Conservation (phyloP, 306 rosid genomes). For the Macrotyloma uniflorum region DNA sequence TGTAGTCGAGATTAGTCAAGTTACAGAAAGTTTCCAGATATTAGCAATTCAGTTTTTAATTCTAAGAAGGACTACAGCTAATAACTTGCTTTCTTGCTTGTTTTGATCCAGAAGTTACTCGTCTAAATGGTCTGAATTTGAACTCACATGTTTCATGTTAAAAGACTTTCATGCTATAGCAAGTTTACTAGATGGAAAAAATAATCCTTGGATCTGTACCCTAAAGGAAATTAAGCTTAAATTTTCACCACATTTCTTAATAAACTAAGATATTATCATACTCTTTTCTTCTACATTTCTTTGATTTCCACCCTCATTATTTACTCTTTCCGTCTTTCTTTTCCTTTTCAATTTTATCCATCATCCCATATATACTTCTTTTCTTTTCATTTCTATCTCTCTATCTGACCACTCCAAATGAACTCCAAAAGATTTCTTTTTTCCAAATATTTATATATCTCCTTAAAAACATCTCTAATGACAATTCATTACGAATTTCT, state of each 20-base stretch:
- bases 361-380: too few species aligned
- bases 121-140: not conserved
- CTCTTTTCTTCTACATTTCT: not conserved
- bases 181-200: not conserved
- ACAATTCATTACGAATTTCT: too few species aligned
- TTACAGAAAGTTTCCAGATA: too few species aligned
- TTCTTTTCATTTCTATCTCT: too few species aligned
- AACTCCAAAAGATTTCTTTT: too few species aligned
- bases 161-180: not conserved
- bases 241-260: not conserved
- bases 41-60: not conserved
- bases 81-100: not conserved
- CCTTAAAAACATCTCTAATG: too few species aligned
- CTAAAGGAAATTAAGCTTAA: not conserved
- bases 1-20: not conserved
- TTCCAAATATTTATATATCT: too few species aligned
- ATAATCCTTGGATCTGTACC: not conserved
- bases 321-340: not conserved
- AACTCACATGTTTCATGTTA: conserved; percentile 27
- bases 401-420: not conserved
- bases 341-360: not conserved
- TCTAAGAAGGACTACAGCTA: not conserved
- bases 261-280: not conserved
- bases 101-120: not conserved
- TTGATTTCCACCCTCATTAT: not conserved